Conservation (phyloP, 2,329 filamentous ascomycete genomes). For the Venturia aucupariae region DNA sequence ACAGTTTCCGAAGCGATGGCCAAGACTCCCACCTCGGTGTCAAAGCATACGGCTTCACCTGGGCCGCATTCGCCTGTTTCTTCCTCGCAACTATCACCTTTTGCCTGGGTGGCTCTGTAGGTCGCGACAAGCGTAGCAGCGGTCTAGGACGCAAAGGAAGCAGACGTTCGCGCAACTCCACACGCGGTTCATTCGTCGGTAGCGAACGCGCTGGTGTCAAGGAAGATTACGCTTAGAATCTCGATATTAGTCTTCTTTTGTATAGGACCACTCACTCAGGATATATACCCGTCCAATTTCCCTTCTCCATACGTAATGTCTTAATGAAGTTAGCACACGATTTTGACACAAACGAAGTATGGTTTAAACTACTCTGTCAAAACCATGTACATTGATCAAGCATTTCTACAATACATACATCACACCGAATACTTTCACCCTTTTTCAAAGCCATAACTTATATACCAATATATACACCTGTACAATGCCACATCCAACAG, state of each 20-base stretch:
- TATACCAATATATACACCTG: too few relatives aligned
- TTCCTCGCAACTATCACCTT: conserved; percentile 60
- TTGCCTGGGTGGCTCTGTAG: conserved; percentile 49
- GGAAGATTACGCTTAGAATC: conserved; percentile 9
- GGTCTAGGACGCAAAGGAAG: conserved; percentile 19
- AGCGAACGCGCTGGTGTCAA: conserved; percentile 31
- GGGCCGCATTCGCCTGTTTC: conserved; percentile 59
- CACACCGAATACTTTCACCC: too few relatives aligned
- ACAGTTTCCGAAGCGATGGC: conserved; percentile 50
- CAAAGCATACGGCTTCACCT: conserved; percentile 69
- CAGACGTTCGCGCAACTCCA: conserved; percentile 28
- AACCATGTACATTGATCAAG: too few relatives aligned
- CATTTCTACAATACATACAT: too few relatives aligned
- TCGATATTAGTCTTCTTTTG: background rate
- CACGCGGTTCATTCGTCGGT: conserved; percentile 29
- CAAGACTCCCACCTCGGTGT: conserved; percentile 52
- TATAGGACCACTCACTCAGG: background rate
- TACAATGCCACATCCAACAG: too few relatives aligned
- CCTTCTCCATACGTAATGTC: too few relatives aligned
- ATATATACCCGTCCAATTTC: background rate
- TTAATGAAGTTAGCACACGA: too few relatives aligned
- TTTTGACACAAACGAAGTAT: too few relatives aligned
- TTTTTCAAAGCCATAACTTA: too few relatives aligned
- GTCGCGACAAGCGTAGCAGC: conserved; percentile 30
- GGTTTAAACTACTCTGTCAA: too few relatives aligned